Conservation (phyloP, 78 protist genomes). For the Pigoraptor vietnamica region DNA sequence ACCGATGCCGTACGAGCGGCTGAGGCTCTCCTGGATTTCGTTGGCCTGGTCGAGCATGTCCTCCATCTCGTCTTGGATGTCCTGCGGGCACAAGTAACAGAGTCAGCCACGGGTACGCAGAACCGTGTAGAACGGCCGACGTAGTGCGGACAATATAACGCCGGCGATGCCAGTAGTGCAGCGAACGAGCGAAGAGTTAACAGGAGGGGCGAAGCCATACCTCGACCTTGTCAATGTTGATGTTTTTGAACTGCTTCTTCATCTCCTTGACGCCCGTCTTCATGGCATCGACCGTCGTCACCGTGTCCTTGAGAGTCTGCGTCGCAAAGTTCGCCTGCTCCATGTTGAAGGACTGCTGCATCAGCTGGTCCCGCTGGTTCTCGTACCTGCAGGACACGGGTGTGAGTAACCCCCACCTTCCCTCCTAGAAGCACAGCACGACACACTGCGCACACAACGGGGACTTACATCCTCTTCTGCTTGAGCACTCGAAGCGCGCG, state of each 20-base stretch:
- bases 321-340: slow-evolving; percentile 67
- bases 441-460: too few species aligned
- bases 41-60: slow-evolving; percentile 57
- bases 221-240: slow-evolving; percentile 59
- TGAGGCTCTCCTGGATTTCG: slow-evolving; percentile 65
- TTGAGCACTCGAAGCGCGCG: slow-evolving; percentile 60
- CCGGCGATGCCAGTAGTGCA: too few species aligned
- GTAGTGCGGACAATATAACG: too few species aligned
- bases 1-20: slow-evolving; percentile 59
- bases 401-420: neutral
- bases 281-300: slow-evolving; percentile 61
- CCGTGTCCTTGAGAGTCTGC: slow-evolving; percentile 58
- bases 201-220: neutral
- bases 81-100: too few species aligned
- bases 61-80: slow-evolving; percentile 73
- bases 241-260: slow-evolving; percentile 54
- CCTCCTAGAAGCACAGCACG: neutral
- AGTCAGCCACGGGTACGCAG: too few species aligned
- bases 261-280: slow-evolving; percentile 53
- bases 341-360: slow-evolving; percentile 69
- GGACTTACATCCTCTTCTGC: slow-evolving; percentile 48
- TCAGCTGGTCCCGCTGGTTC: slow-evolving; percentile 62
- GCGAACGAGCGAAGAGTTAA: too few species aligned
- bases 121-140: too few species aligned
- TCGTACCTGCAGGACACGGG: slow-evolving; percentile 43